Evolutionary conservation across 73 alveolate species (phyloP), one percentile per base, ranked within the genome.

Genomic region (Urostyla sp.): DNA sequence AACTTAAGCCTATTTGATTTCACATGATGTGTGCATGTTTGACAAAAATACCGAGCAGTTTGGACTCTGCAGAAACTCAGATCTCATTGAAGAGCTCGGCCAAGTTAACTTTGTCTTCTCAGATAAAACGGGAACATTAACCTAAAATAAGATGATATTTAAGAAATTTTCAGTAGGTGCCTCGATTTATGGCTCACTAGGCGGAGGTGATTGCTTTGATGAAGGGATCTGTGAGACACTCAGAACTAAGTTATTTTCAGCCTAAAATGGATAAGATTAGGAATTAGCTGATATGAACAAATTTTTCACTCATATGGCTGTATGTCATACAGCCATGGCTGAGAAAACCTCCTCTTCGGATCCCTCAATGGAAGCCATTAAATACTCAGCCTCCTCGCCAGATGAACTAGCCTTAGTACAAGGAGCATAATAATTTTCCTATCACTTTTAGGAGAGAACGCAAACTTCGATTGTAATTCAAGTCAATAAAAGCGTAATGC

Each of bases 71-170:
- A 80, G 96, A 50, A 80, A 85, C 13, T 87, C 96, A 20, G 94
- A 90, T 87, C 55, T 90, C 78, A 87, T 90, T 20, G 96, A 90
- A 90, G 96, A 90, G 86, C 83, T 90, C 56, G 96, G 96, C 3
- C 94, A 90, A 80, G 92, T 85, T 16, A 92, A 90, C 63, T 86
- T 90, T 54, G 92, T 89, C 20, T 69, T 89, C 27, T 32, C 88
- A 18, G 95, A 89, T 79, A 89, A 89, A 79, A 89, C 95, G 15
- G 95, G 95, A 15, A 89, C 95, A 23, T 50, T 89, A 36, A 89
- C 95, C 5, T 60, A 89, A 75, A 90, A 90, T 63, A 79, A 66
- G 48, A 85, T 90, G 96, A 56, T 75, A 34, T 90, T 90, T 58
- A 89, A 77, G 40, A 80, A 32, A 48, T 80, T 87, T 87, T 44